phyloP scores from a whole-genome alignment of 108 stramenopile species.

The Nannochloropsis granulata region DNA sequence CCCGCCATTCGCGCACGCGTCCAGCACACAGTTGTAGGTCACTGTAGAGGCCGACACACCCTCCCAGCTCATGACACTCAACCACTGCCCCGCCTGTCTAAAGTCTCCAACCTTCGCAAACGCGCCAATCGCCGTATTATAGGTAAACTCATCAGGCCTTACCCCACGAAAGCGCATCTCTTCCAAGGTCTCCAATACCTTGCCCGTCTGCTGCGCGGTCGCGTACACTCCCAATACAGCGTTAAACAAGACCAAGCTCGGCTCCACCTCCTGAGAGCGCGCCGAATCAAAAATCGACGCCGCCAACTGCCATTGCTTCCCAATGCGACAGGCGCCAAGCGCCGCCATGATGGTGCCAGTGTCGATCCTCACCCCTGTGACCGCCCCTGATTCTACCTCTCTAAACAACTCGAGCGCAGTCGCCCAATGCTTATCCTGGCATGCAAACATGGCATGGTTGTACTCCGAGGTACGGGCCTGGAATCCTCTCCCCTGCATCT shows the following conservation, averaged over 20 bases:
- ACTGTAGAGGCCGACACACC: neutral
- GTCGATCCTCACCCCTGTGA: neutral
- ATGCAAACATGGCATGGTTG: neutral
- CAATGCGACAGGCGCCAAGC: neutral
- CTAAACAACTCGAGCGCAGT: neutral
- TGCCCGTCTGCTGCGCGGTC: neutral
- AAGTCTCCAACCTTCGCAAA: neutral
- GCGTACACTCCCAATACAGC: neutral
- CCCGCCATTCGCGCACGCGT: neutral
- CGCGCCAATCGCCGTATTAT: neutral
- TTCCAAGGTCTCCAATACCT: neutral
- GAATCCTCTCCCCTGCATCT: neutral
- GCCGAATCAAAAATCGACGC: neutral
- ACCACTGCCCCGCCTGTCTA: neutral
- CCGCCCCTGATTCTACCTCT: neutral
- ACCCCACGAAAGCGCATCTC: neutral
- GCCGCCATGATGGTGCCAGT: neutral
- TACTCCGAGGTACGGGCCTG: neutral
- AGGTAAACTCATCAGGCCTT: neutral
- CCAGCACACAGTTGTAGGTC: neutral
- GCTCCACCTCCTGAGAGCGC: neutral
- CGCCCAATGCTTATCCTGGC: neutral
- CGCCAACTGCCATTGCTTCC: neutral
- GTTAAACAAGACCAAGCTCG: neutral
- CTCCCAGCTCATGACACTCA: neutral